Base-by-base conservation (phyloP, 2,329 filamentous ascomycete species). In the Fusarium redolens region DNA sequence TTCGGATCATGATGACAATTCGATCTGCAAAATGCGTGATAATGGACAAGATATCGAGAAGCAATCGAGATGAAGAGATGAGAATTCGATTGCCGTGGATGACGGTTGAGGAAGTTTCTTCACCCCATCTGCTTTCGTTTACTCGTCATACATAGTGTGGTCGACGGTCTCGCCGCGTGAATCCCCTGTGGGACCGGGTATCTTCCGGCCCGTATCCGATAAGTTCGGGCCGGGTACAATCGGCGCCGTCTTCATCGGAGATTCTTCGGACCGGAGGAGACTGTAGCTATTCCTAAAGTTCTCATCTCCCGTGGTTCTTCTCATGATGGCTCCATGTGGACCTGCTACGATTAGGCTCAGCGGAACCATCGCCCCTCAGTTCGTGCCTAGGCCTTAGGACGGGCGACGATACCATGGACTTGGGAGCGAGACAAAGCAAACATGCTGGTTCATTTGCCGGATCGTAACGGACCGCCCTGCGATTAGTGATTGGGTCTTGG, bases 401-500 rank as follows among this genome's bases (percentile, higher is more conserved):
- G 25, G 43, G 28, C 35, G 38, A 33, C 40, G 40, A 65, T 69
- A 67, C 65, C 61, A 63, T 65, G 52, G 56, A 40, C 57, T 48
- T 72, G 55, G 69, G 52, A 65, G 37, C 30, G 33, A 45, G 55
- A 38, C 22, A 40, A 41, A 70, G 47, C 35, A 51, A 59, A 70
- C 37, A 20, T 62, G 47, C 44, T 73, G 69, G 65, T 43, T 52
- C 43, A 31, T 28, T 40, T 31, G 28, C 43, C 40, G 38, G 62
- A 55, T 55, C 48, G 22, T 20, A 38, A 48, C 61, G 65, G 61
- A 44, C 45, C 69, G 56, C 54, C 28, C 28, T 30, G 8, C 14
- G 40, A 45, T 51, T 73, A 45, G 50, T 44, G 50, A 40, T 48
- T 55, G 18, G 45, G 45, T 38, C 7, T 22, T 62, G 57, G 68